Base-by-base conservation (phyloP, 73 alveolate genomes). In the Symbiodinium pilosum region DNA sequence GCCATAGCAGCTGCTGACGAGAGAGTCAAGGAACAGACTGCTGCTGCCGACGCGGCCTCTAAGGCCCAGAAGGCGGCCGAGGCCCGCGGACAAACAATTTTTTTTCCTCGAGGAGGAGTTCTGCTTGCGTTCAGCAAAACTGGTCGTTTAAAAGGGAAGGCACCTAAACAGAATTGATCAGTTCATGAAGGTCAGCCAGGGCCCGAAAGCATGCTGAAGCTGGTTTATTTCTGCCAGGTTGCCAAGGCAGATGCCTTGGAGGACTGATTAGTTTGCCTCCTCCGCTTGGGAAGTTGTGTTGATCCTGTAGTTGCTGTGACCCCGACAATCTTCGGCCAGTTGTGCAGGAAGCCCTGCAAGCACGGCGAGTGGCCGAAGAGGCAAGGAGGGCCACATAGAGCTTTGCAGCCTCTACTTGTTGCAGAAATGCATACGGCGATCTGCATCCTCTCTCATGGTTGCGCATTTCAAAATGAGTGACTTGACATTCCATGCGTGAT, bases 211-310 rank as follows among this genome's bases (percentile, higher is more conserved):
- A 47, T 47, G 59, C 59, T 6, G 59, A 47, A n/a, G n/a, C 59
- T 47, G 21, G 59, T 47, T 47, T 6, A 24, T 2, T 6, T 34
- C 0, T 18, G 40, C 34, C 94, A 88, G 95, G 95, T 51, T 8
- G 95, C 95, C 47, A 88, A 88, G 71, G 95, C 84, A 11, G 18
- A 68, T 21, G 95, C 95, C 95, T 64, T 64, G 84, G 85, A 88
- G 86, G 95, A 88, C 77, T 6, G 59, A 47, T 47, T 47, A 14
- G 59, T 47, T 47, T n/a, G n/a, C n/a, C n/a, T n/a, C n/a, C n/a
- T n/a, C n/a, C n/a, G n/a, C n/a, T n/a, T n/a, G n/a, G n/a, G n/a
- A n/a, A n/a, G n/a, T n/a, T n/a, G n/a, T n/a, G n/a, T n/a, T n/a
- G n/a, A n/a, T n/a, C n/a, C n/a, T n/a, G n/a, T n/a, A n/a, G n/a